Evolutionary conservation across 2,329 filamentous ascomycete genomes (phyloP).

Genomic region (Chrysoporthe puriensis): DNA sequence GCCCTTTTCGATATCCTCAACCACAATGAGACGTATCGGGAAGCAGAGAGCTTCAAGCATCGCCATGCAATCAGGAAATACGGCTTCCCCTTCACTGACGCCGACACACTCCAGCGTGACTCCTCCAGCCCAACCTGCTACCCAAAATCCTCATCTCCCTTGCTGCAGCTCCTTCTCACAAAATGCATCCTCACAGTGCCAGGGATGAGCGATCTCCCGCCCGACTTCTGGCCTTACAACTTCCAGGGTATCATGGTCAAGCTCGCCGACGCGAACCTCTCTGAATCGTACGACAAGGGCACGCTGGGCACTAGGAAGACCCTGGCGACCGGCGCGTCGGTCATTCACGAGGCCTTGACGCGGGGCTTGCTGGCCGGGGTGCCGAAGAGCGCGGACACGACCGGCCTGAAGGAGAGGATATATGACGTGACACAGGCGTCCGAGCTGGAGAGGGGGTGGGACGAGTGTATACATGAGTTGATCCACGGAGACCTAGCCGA

Average conservation of each 20-base stretch:
- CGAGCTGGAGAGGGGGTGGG: constrained; percentile 67
- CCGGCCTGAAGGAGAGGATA: constrained; percentile 35
- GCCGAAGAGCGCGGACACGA: constrained; percentile 33
- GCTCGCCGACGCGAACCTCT: constrained; percentile 70
- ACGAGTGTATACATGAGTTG: constrained; percentile 66
- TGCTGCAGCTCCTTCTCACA: constrained; percentile 70
- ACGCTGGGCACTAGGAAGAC: constrained; percentile 75
- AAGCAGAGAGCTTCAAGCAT: constrained; percentile 73
- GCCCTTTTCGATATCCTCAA: constrained; percentile 64
- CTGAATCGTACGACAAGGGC: constrained; percentile 82
- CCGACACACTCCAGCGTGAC: not conserved
- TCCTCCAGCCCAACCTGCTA: constrained; percentile 32
- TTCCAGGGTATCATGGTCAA: constrained; percentile 63
- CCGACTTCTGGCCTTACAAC: constrained; percentile 67
- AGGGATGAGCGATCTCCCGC: constrained; percentile 64
- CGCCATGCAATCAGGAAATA: constrained; percentile 67
- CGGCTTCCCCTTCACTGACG: constrained; percentile 65
- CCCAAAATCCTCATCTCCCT: constrained; percentile 56
- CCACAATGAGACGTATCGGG: constrained; percentile 63
- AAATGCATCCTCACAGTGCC: constrained; percentile 69
- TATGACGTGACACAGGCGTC: constrained; percentile 64
- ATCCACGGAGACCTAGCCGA: constrained; percentile 72
- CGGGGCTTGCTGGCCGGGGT: constrained; percentile 69
- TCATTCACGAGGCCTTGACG: constrained; percentile 70
- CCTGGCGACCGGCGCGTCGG: constrained; percentile 71